Evolutionary conservation across 2,329 filamentous ascomycete genomes (phyloP).

Genomic region (Trichoderma aggressivum): DNA sequence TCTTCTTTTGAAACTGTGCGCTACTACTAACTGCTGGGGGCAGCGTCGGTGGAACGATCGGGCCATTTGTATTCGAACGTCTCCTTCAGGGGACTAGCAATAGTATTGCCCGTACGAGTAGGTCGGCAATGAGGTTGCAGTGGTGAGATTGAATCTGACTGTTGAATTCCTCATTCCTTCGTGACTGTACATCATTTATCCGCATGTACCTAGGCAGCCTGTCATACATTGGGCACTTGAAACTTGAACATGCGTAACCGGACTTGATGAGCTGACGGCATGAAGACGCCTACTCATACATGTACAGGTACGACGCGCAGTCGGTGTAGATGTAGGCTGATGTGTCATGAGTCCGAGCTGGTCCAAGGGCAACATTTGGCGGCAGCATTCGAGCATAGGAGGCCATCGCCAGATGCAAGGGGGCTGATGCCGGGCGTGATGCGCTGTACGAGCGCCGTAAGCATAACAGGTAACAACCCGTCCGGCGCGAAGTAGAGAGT

Average conservation of each 20-base stretch:
- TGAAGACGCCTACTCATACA: background rate
- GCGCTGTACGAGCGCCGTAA: background rate
- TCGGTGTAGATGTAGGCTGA: slow-evolving; percentile 2
- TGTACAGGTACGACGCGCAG: background rate
- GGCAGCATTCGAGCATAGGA: background rate
- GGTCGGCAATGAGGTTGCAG: background rate
- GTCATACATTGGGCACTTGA: background rate
- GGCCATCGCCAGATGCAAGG: background rate
- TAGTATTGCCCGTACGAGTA: background rate
- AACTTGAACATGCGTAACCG: background rate
- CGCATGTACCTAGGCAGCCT: background rate
- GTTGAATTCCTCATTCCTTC: background rate
- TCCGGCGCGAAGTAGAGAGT: background rate
- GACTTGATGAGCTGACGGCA: background rate
- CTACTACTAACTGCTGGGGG: background rate
- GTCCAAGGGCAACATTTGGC: background rate
- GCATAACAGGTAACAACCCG: background rate
- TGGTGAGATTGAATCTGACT: background rate
- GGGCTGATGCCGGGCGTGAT: background rate
- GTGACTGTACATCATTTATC: background rate
- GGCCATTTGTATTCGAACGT: background rate
- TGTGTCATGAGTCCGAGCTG: background rate
- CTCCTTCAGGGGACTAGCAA: background rate
- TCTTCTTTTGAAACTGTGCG: no score
- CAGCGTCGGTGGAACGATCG: background rate